phyloP scores from a whole-genome alignment of 176 grass and related monocot species.

The Musa troglodytarum region DNA sequence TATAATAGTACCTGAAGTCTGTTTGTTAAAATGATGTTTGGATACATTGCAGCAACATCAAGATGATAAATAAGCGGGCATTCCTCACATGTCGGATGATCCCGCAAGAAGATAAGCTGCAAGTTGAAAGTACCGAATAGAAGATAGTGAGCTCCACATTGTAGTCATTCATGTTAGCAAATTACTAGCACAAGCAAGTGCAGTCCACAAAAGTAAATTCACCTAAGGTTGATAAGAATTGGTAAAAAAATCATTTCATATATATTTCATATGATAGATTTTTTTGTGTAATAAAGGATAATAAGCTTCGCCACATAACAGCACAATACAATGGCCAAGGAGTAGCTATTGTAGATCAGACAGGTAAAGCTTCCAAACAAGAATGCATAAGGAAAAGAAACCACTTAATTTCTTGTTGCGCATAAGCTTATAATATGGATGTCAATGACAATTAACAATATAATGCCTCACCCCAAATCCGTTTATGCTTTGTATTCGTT shows the following conservation, averaged over 20 bases:
- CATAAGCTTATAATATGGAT: no score
- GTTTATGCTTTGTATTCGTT: no score
- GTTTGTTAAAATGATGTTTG: constrained; percentile 99
- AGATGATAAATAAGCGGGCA: constrained; percentile 96
- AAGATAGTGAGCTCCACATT: constrained; percentile 16
- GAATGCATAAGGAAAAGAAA: no score
- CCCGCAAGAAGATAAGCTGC: constrained; percentile 79
- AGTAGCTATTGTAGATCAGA: no score
- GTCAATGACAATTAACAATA: no score
- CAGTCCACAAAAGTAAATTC: background rate
- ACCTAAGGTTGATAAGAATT: background rate
- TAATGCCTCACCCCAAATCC: no score
- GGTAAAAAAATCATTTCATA: background rate
- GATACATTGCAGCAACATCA: constrained; percentile 99
- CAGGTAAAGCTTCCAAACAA: no score
- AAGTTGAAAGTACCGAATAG: constrained; percentile 26
- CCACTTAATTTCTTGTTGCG: no score
- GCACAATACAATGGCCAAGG: no score
- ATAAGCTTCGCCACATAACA: no score
- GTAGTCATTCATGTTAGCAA: background rate
- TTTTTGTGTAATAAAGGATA: no score
- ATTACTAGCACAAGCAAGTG: background rate
- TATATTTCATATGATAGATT: background rate
- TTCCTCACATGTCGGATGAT: constrained; percentile 81
- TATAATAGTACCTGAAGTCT: constrained; percentile 72